Evolutionary conservation across 2,329 filamentous ascomycete species (phyloP), one percentile per base, ranked within the genome.

Genomic region (Fusarium protoensiforme): DNA sequence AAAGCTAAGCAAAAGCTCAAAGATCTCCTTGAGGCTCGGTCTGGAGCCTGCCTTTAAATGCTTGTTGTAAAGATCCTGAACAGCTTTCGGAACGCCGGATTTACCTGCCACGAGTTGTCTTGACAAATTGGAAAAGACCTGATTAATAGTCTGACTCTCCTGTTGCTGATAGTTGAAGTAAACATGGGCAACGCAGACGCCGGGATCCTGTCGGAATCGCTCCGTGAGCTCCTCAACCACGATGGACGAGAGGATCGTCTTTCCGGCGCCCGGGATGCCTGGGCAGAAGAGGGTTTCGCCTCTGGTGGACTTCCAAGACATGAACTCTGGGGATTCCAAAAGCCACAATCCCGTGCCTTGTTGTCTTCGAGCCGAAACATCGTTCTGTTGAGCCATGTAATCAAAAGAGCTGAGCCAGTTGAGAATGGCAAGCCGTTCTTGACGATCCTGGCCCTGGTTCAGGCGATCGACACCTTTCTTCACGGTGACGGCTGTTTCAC

Each of bases 241-340:
- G 1, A 76, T 56, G 0, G 76, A 74, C 1, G 68, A 39, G 14
- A 77, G 41, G 1, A 77, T 65, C 0, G 73, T 77, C 48, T 88
- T 88, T 1, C 86, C 85, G 2, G 68, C 66, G 1, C 69, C 68
- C 2, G 71, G 69, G 2, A 72, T 70, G 0, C 84, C 83, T 4
- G 75, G 80, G 67, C 82, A 87, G 67, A 83, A 84, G 2, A 87
- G 62, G 0, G 76, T 82, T 20, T 78, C 0, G 83, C 81, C 5
- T 0, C 9, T 54, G 18, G 84, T 86, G 14, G 77, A 31, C 46
- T 5, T 51, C 46, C 46, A 51, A 8, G 27, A 51, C 0, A 2
- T 1, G 0, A 29, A 51, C 0, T 51, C 46, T 0, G 1, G 2
- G 18, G 46, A 51, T 5, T 20, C 1, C 5, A 51, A 24, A 1